These are phyloP conservation scores for Sporothrix mexicana DNA, from an alignment of 2,329 filamentous ascomycete genomes.

Conservation along the genomic window DNA sequence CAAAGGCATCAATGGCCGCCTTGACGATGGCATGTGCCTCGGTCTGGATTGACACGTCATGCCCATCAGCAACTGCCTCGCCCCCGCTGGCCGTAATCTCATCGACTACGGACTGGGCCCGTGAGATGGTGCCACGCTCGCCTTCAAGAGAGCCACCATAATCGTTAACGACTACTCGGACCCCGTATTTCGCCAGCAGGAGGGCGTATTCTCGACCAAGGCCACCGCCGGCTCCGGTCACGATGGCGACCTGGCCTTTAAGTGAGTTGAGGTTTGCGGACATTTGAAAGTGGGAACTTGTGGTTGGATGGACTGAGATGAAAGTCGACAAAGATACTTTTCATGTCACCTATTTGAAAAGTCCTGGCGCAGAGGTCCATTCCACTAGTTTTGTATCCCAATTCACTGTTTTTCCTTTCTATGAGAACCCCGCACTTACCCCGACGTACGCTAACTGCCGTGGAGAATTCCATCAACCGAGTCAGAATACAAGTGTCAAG, in stretches of 20 bases:
- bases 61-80: background rate
- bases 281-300: too few species aligned
- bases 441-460: too few species aligned
- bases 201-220: background rate
- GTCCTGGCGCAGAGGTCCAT: too few species aligned
- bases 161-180: background rate
- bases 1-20: background rate
- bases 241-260: background rate
- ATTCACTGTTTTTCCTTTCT: too few species aligned
- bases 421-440: too few species aligned
- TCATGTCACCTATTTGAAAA: too few species aligned
- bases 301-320: too few species aligned
- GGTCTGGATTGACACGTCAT: background rate
- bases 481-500: too few species aligned
- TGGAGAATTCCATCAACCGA: too few species aligned
- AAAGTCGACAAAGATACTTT: too few species aligned
- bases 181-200: background rate
- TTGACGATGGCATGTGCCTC: background rate
- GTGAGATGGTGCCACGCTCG: background rate
- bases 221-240: background rate
- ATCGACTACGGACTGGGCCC: background rate
- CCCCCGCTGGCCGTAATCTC: background rate
- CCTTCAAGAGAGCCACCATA: background rate
- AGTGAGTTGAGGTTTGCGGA: too few species aligned
- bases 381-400: too few species aligned